These are phyloP conservation scores for Tetrahymena borealis DNA, from an alignment of 73 alveolate species.

Conservation along the genomic window DNA sequence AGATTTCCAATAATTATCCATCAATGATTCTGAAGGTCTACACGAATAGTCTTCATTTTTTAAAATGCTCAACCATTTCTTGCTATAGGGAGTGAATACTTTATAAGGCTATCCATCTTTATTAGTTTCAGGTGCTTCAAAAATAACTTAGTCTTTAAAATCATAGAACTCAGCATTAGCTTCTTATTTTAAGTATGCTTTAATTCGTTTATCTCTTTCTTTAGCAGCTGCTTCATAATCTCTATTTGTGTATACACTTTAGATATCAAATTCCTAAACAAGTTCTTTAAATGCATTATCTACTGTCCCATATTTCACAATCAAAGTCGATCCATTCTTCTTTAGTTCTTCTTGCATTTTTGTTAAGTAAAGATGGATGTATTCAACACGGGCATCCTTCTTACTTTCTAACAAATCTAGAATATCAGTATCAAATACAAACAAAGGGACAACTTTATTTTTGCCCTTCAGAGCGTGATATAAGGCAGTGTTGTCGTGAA, in stretches of 20 bases:
- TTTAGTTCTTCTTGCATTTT: neutral
- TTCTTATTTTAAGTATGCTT: neutral
- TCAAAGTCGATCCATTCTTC: neutral
- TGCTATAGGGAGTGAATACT: constrained; percentile 12
- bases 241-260: neutral
- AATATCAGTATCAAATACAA: neutral
- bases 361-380: neutral
- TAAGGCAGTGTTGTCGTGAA: constrained; percentile 15
- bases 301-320: neutral
- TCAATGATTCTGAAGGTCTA: constrained; percentile 2
- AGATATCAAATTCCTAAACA: neutral
- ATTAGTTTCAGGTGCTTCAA: neutral
- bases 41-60: neutral
- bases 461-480: neutral
- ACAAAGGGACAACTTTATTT: constrained; percentile 4
- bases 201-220: neutral
- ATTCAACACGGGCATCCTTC: constrained; percentile 1
- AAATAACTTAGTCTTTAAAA: neutral
- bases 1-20: neutral
- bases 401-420: neutral
- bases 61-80: neutral
- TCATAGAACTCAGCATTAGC: neutral
- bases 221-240: neutral
- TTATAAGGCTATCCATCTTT: constrained; percentile 7
- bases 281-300: neutral